These are phyloP conservation scores for Bothriochloa decipiens DNA, from an alignment of 176 grass and related monocot species.

Conservation along the genomic window DNA sequence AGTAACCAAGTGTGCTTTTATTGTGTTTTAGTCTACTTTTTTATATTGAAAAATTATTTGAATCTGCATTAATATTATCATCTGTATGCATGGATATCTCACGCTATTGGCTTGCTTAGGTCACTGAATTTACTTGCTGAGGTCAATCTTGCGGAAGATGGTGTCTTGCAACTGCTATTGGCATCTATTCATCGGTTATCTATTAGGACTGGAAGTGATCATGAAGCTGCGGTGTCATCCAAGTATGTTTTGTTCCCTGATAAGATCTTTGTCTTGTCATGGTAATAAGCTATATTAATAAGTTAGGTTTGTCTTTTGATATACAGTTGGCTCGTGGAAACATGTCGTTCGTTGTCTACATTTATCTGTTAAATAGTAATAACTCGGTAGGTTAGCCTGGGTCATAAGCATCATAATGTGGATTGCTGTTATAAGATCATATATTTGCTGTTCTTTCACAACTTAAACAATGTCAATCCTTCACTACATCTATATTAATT, in stretches of 20 bases:
- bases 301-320: conserved; percentile 38
- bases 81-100: conserved; percentile 36
- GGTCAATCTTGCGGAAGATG: conserved; percentile 95
- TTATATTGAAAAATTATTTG: conserved; percentile 12
- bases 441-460: conserved; percentile 7
- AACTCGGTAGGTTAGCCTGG: conserved; percentile 6
- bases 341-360: conserved; percentile 8
- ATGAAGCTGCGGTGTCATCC: conserved; percentile 67
- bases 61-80: conserved; percentile 23
- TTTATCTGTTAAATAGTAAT: conserved; percentile 1
- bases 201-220: conserved; percentile 62
- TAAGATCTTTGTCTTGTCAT: conserved; percentile 20
- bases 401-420: conserved; percentile 1
- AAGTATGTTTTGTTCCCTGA: conserved; percentile 60
- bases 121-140: conserved; percentile 85
- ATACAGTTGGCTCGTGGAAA: conserved; percentile 18
- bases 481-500: conserved; percentile 19
- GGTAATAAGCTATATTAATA: conserved; percentile 1
- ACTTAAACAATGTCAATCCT: conserved; percentile 19
- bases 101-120: conserved; percentile 53
- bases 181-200: conserved; percentile 74
- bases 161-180: conserved; percentile 79
- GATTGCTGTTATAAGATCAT: conserved; percentile 2
- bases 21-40: conserved; percentile 15
- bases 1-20: neutral